Evolutionary conservation across 495 filamentous ascomycete genomes (phyloP), one percentile per base, ranked within the genome.

Genomic region (Pyronema omphalodes): DNA sequence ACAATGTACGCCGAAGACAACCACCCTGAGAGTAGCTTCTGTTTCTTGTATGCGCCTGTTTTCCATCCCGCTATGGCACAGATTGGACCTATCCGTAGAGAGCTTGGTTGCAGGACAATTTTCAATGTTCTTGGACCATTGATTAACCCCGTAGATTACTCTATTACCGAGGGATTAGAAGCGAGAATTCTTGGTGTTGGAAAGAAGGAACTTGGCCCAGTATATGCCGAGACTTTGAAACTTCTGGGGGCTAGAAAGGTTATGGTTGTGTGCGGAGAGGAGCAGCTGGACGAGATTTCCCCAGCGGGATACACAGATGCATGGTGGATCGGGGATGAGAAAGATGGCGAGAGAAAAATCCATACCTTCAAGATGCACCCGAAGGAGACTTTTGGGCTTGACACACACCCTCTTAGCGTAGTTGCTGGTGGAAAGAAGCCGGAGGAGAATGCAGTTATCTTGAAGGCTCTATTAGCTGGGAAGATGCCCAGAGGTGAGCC

Each of bases 81-180:
- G 65, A 87, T 89, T 17, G 87, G 86, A 9, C 73, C 79, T 6
- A 81, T 94, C 54, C 82, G 93, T 17, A 81, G 76, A 55, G 79
- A 84, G 63, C 76, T 99, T 8, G 87, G 86, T 49, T 84, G 88
- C 69, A 78, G 89, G 44, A 96, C 91, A 1, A 88, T 98, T 60
- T 98, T 96, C 78, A 96, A 98, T 68, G 73, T 96, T 0, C 76
- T 96, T 51, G 91, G 93, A 2, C 93, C 93, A 1, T 74, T 99
- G 11, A 80, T 86, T 17, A 95, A 95, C 66, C 93, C 91, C 0
- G 71, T 88, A 3, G 82, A 93, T 60, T 71, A 74, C 44, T 67
- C 66, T 2, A 52, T 61, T 62, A 53, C 54, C 9, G 75, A 69
- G 44, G 73, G 75, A 1, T 76, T 96, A 36, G 91, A 96, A 67